Conservation (phyloP, 345 rosid species). For the rapeseed (Brassica napus) region Da-Ae NC_063441.1:22502501-22503000, state of each 20-base stretch:
- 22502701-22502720: constrained; percentile 16
- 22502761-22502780: constrained; percentile 85
- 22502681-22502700: too few species aligned
- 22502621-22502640: too few species aligned
- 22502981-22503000: constrained; percentile 14
- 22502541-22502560: too few species aligned
- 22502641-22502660: too few species aligned
- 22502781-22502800: constrained; percentile 85
- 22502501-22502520: too few species aligned
- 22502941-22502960: constrained; percentile 49
- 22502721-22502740: constrained; percentile 11
- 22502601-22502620: too few species aligned
- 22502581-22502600: too few species aligned
- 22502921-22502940: constrained; percentile 46
- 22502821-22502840: constrained; percentile 42
- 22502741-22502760: constrained; percentile 73
- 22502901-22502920: constrained; percentile 49
- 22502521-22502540: too few species aligned
- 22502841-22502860: constrained; percentile 56
- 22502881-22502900: constrained; percentile 48
- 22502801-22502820: constrained; percentile 53
- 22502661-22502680: too few species aligned
- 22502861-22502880: constrained; percentile 54
- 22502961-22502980: constrained; percentile 63
- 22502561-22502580: too few species aligned